Base-by-base conservation (phyloP, 768 basidiomycete species). In the Mycena chlorophos region DNA sequence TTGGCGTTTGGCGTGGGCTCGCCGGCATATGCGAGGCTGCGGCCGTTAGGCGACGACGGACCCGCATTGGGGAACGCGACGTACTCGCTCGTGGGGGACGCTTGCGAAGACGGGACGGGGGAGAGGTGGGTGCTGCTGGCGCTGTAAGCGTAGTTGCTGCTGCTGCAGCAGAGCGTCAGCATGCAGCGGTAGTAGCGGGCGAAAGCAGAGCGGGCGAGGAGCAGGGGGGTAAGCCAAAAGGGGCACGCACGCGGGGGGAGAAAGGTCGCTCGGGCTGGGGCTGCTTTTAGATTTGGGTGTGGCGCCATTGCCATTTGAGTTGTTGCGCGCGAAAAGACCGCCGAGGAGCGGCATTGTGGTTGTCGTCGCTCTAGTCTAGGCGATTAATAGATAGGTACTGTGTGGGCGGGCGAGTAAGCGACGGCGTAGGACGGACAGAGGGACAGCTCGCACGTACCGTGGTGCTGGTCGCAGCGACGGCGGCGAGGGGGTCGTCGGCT, bases 271-370 rank as follows among this genome's bases (percentile, higher is more conserved):
- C 25, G 28, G n/a, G 49, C n/a, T n/a, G n/a, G n/a, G n/a, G n/a
- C n/a, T n/a, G n/a, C 20, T 56, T 51, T 51, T 51, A 17, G 55
- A 46, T 45, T 51, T 45, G 28, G 19, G 37, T 14, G 49, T 51
- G 38, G 37, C 27, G 45, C 38, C 27, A 27, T 20, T 42, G 13
- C 40, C 40, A 42, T 42, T 42, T 16, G 40, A 42, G 40, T 42
- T n/a, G n/a, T n/a, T 42, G 38, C 58, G 58, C 47, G 58, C 23
- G 50, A 60, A 60, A 43, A 60, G 49, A 30, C 59, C 59, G 52
- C 55, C 59, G 51, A 60, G 59, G 58, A 65, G 58, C 26, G 59
- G 42, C 59, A 60, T 60, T 8, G 13, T 20, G 55, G 56, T 60
- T 8, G 13, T 20, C 20, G 34, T 10, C 34, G 34, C n/a, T 25